Evolutionary conservation across 148 eudicot genomes (phyloP).

Genomic region (Chenopodium suecicum): DNA sequence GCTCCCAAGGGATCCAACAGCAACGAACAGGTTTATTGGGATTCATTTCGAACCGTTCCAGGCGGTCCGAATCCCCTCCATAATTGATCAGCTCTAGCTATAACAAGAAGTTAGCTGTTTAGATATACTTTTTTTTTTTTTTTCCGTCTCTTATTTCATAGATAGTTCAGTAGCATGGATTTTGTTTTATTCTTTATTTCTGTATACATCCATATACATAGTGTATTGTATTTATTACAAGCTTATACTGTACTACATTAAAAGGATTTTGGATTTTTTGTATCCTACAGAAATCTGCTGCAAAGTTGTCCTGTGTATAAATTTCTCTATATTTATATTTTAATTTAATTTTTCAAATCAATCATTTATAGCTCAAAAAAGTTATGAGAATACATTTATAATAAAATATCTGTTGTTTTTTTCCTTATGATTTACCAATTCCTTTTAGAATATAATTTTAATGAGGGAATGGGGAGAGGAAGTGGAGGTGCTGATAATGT

Average conservation of each 20-base stretch:
- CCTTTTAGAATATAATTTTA: not conserved
- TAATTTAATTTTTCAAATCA: not conserved
- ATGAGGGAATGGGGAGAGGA: not conserved
- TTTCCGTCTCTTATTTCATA: not conserved
- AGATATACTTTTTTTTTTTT: not conserved
- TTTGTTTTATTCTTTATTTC: slow-evolving; percentile 19
- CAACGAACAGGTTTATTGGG: slow-evolving; percentile 25
- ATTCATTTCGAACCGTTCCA: slow-evolving; percentile 47
- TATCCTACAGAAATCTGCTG: slow-evolving; percentile 5
- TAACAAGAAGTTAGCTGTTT: not conserved
- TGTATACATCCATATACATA: not conserved
- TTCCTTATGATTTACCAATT: not conserved
- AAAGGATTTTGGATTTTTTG: slow-evolving; percentile 4
- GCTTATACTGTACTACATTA: slow-evolving; percentile 1
- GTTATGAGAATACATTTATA: not conserved
- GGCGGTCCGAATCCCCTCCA: slow-evolving; percentile 83
- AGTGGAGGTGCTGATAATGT: not conserved
- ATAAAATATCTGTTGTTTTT: not conserved
- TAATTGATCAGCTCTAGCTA: slow-evolving; percentile 39
- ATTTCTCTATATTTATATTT: not conserved
- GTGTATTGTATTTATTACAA: not conserved
- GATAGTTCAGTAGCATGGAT: slow-evolving; percentile 10
- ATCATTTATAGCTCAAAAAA: not conserved
- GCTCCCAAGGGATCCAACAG: slow-evolving; percentile 29
- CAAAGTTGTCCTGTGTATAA: not conserved